Conservation (phyloP, 805 yeast species). For the Wickerhamomyces kurtzmanii region DNA sequence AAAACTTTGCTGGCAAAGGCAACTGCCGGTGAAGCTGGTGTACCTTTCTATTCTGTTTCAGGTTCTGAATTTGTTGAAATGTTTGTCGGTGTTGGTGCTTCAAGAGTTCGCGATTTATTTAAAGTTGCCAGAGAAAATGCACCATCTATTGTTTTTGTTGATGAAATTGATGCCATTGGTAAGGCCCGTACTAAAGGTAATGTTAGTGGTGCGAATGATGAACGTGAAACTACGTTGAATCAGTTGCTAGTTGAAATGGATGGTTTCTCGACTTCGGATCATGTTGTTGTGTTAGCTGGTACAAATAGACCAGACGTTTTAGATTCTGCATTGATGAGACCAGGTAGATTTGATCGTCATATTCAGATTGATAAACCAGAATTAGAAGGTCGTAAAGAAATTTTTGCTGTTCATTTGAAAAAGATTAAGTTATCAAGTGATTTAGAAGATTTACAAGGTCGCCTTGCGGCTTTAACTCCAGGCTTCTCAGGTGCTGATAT, state of each 20-base stretch:
- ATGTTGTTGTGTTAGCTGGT: constrained; percentile 95
- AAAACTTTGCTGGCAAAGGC: constrained; percentile 95
- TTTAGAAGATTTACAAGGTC: constrained; percentile 59
- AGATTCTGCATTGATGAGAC: constrained; percentile 89
- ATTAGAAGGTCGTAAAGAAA: constrained; percentile 88
- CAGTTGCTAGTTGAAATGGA: constrained; percentile 98
- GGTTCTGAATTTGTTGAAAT: constrained; percentile 98
- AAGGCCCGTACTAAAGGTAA: constrained; percentile 77
- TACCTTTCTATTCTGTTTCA: constrained; percentile 90
- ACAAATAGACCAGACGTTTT: constrained; percentile 92
- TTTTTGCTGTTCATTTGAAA: constrained; percentile 76
- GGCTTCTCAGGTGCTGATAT: constrained; percentile 99
- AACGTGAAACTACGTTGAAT: constrained; percentile 91
- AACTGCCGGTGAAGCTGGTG: constrained; percentile 99
- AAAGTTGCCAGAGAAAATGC: constrained; percentile 88
- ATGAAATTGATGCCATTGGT: constrained; percentile 99
- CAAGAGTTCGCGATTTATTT: constrained; percentile 93
- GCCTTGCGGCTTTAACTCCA: constrained; percentile 92
- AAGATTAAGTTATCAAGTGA: constrained; percentile 54
- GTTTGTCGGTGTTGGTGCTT: constrained; percentile 99
- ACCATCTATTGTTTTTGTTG: constrained; percentile 93
- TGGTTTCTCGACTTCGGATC: constrained; percentile 86
- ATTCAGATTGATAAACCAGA: constrained; percentile 89
- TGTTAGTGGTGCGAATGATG: constrained; percentile 79
- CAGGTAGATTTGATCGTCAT: constrained; percentile 96